Evolutionary conservation across 108 stramenopile species (phyloP), one percentile per base, ranked within the genome.

Genomic region (Nannochloropsis gaditana): DNA sequence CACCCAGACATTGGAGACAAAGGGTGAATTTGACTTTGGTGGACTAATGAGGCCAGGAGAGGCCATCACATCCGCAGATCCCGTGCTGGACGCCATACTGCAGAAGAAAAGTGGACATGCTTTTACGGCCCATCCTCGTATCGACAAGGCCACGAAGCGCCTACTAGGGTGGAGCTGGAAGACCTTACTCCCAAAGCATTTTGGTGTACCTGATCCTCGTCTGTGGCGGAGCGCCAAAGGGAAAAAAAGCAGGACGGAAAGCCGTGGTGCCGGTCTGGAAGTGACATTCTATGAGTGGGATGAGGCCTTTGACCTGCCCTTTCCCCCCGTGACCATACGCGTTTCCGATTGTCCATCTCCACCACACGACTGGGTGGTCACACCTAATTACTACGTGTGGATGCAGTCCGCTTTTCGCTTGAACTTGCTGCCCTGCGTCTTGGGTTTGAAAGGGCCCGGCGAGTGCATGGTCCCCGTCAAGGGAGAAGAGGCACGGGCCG

Each of bases 71-170:
- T 73, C 59, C 19, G 59, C 59, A 2, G 59, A 73, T n/a, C 59
- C 59, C 4, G 3, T 73, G 59, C 19, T 73, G 2, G 59, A 73
- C n/a, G 59, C 59, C 19, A n/a, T 73, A n/a, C 59, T 73, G 59
- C 59, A 73, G 59, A 73, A n/a, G 8, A 73, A 73, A 73, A 73
- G 59, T n/a, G 59, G 59, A 73, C 59, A 73, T 73, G 59, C 59
- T 8, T 73, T 73, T n/a, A 73, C 59, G 59, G 59, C 59, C 59
- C 59, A 73, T 73, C 19, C 59, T 15, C 59, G 59, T 15, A n/a
- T 73, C 19, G 59, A 73, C n/a, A 15, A n/a, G n/a, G 59, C 59
- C 19, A 73, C 59, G 59, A 73, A 73, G 19, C 59, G 59, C 59
- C n/a, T 73, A n/a, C 19, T 73, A 1, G 59, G 59, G 8, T 73